Conservation (phyloP, 192 early-diverging fungal genomes). For the Allomyces macrogynus region DNA sequence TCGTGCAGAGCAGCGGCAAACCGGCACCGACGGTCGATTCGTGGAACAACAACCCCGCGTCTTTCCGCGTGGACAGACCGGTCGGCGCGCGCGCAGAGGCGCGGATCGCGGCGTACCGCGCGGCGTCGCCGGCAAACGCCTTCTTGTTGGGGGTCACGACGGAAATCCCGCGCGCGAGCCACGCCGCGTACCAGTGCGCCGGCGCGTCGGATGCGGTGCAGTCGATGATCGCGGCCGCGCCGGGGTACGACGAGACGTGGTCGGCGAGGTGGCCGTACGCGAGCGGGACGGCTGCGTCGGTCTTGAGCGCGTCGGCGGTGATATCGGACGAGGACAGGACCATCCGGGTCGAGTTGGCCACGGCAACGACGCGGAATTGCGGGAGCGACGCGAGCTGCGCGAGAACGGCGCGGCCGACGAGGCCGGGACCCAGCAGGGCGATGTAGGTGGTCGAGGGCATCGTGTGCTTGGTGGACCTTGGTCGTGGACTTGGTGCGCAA, state of each 20-base stretch:
- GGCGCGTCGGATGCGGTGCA: constrained; percentile 70
- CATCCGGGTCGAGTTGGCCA: constrained; percentile 59
- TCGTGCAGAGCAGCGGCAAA: constrained; percentile 76
- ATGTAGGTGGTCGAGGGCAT: constrained; percentile 16
- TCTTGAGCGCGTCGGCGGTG: constrained; percentile 9
- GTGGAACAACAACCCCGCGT: constrained; percentile 54
- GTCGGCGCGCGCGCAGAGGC: background rate
- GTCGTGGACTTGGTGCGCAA: too few species aligned
- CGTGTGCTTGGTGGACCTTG: too few species aligned
- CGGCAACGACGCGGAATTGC: constrained; percentile 43
- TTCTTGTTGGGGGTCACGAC: constrained; percentile 98
- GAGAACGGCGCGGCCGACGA: constrained; percentile 80
- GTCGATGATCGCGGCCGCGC: constrained; percentile 43
- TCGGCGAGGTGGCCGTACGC: constrained; percentile 26
- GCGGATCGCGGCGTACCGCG: constrained; percentile 53
- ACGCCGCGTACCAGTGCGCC: constrained; percentile 61
- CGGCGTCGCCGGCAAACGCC: constrained; percentile 58
- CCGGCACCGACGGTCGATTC: constrained; percentile 96
- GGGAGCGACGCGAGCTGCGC: constrained; percentile 47
- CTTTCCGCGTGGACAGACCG: constrained; percentile 1
- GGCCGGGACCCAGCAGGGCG: constrained; percentile 83
- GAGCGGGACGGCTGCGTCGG: constrained; percentile 21
- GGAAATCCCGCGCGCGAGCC: constrained; percentile 57
- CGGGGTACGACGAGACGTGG: constrained; percentile 11
- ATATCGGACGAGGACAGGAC: constrained; percentile 11